Conservation (phyloP, 768 basidiomycete genomes). For the Exidia glandulosa region DNA sequence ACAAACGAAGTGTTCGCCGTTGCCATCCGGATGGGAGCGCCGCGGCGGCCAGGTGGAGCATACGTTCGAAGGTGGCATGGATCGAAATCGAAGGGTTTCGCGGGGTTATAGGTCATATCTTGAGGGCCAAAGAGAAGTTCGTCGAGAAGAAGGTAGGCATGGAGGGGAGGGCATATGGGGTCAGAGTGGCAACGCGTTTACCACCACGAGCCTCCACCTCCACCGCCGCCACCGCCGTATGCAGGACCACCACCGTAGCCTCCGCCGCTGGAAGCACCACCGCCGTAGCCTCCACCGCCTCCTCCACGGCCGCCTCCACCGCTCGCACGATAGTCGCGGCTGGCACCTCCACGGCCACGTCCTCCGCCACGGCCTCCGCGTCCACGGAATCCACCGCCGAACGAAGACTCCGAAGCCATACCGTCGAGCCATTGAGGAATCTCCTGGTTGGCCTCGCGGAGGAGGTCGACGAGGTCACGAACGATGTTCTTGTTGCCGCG, state of each 20-base stretch:
- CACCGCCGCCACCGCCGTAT: slow-evolving; percentile 36
- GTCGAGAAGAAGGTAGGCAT: too few species aligned
- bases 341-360: slow-evolving; percentile 44
- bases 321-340: slow-evolving; percentile 30
- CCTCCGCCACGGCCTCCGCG: slow-evolving; percentile 41
- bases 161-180: slow-evolving; percentile 5
- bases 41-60: slow-evolving; percentile 16
- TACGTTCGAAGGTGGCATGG: slow-evolving; percentile 8
- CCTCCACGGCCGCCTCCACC: slow-evolving; percentile 25
- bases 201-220: slow-evolving; percentile 36
- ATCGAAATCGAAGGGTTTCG: slow-evolving; percentile 7
- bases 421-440: slow-evolving; percentile 86
- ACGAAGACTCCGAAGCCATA: slow-evolving; percentile 70
- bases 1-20: background rate
- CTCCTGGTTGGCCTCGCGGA: slow-evolving; percentile 94
- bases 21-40: slow-evolving; percentile 17
- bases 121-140: slow-evolving; percentile 1
- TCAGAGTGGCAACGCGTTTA: slow-evolving; percentile 19
- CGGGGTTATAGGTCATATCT: slow-evolving; percentile 2
- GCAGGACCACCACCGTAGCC: slow-evolving; percentile 24
- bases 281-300: slow-evolving; percentile 16
- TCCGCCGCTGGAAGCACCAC: slow-evolving; percentile 19
- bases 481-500: slow-evolving; percentile 88
- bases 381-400: slow-evolving; percentile 44
- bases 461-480: slow-evolving; percentile 81